Evolutionary conservation across 768 basidiomycete genomes (phyloP).

Genomic region (Heimioporus sp.): DNA sequence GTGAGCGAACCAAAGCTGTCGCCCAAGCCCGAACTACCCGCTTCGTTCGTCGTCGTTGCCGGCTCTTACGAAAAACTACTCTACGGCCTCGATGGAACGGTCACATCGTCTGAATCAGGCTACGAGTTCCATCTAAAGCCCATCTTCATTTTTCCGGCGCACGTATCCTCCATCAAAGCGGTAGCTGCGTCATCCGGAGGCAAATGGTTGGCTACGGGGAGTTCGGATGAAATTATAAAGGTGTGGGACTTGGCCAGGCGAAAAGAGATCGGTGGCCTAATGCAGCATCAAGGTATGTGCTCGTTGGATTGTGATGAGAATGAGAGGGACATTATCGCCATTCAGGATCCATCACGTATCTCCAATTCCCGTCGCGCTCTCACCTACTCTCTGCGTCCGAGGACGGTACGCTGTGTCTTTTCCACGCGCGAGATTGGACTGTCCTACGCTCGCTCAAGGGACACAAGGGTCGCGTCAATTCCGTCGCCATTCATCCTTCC

Average conservation of each 20-base stretch:
- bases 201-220: conserved; percentile 95
- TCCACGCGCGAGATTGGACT: conserved; percentile 92
- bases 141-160: conserved; percentile 95
- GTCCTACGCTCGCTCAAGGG: conserved; percentile 86
- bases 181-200: conserved; percentile 90
- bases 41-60: conserved; percentile 80
- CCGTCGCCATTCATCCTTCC: conserved; percentile 87
- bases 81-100: conserved; percentile 79
- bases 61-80: conserved; percentile 97
- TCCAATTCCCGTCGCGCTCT: conserved; percentile 83
- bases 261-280: conserved; percentile 92
- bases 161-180: conserved; percentile 89
- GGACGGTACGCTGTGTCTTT: conserved; percentile 87
- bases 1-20: conserved; percentile 1
- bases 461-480: conserved; percentile 91
- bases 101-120: conserved; percentile 31
- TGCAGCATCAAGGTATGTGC: conserved; percentile 86
- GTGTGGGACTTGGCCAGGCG: conserved; percentile 91
- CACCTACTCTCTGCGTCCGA: conserved; percentile 91
- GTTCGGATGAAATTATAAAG: conserved; percentile 94
- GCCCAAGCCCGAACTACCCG: conserved; percentile 35
- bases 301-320: neutral
- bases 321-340: neutral
- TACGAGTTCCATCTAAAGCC: conserved; percentile 57
- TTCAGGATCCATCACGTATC: conserved; percentile 86